These are phyloP conservation scores for Coemansia furcata DNA, from an alignment of 192 early-diverging fungal genomes.

Conservation along the genomic window DNA sequence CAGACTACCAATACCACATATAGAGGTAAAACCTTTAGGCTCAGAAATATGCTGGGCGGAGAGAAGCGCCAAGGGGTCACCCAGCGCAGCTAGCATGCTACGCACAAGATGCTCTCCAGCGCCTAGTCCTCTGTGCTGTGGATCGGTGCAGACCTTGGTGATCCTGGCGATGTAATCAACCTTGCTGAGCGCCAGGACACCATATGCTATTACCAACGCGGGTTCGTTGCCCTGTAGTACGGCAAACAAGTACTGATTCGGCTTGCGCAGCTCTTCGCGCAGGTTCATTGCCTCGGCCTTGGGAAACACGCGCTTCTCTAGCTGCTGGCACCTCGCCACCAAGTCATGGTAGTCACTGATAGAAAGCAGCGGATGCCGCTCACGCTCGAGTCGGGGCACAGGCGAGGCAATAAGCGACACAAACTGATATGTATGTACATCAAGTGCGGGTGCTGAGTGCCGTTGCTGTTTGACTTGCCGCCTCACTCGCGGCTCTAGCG, in stretches of 20 bases:
- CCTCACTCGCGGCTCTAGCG: background rate
- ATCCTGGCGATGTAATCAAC: slow-evolving; percentile 17
- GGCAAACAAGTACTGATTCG: slow-evolving; percentile 18
- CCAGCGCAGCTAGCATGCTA: slow-evolving; percentile 12
- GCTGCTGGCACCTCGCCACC: slow-evolving; percentile 19
- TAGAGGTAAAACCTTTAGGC: background rate
- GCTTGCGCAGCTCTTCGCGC: slow-evolving; percentile 14
- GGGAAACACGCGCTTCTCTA: slow-evolving; percentile 26
- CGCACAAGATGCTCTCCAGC: slow-evolving; percentile 12
- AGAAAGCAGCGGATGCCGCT: slow-evolving; percentile 1
- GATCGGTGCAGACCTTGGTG: slow-evolving; percentile 23
- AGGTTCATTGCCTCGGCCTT: slow-evolving; percentile 30
- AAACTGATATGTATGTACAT: background rate
- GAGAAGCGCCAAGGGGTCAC: background rate
- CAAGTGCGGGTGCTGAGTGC: background rate
- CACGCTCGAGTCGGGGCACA: slow-evolving; percentile 3
- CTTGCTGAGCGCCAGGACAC: slow-evolving; percentile 9
- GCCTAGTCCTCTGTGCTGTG: slow-evolving; percentile 4
- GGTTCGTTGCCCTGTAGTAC: background rate
- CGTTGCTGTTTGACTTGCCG: background rate
- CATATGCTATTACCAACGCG: slow-evolving; percentile 6
- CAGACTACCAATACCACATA: background rate
- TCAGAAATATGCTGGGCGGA: background rate
- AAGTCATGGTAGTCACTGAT: slow-evolving; percentile 1
- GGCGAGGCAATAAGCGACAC: slow-evolving; percentile 6